Percentiles rank a stretch among this genome's conserved stretches.
phyloP scores from a whole-genome alignment of 2,329 filamentous ascomycete species.

The Ophidiomyces ophidiicola region DNA sequence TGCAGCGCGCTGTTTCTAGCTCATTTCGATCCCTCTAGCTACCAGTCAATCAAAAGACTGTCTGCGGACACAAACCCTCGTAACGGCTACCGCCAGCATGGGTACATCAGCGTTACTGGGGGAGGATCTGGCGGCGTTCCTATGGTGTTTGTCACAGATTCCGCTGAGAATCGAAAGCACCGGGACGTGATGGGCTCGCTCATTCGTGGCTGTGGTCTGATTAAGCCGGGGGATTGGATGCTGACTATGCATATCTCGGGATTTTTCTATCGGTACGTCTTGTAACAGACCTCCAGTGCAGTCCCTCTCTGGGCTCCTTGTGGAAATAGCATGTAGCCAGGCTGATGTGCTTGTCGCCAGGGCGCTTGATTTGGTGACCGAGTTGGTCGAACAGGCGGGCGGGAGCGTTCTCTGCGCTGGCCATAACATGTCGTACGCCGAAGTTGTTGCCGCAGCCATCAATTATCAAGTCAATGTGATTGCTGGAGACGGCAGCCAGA shows the following conservation, averaged over 20 bases:
- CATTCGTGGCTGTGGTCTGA: constrained; percentile 21
- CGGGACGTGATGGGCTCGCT: constrained; percentile 27
- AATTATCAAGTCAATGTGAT: constrained; percentile 31
- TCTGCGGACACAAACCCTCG: constrained; percentile 23
- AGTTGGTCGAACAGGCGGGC: constrained; percentile 34
- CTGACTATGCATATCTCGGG: constrained; percentile 30
- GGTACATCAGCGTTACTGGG: constrained; percentile 34
- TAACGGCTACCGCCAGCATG: constrained; percentile 30
- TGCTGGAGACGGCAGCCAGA: constrained; percentile 30
- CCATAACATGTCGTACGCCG: constrained; percentile 17
- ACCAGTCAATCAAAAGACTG: constrained; percentile 27
- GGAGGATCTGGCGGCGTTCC: constrained; percentile 27
- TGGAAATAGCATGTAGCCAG: background rate
- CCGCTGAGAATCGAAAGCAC: constrained; percentile 33
- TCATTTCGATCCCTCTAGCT: constrained; percentile 20
- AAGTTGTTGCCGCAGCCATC: constrained; percentile 21
- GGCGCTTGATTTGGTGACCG: constrained; percentile 32
- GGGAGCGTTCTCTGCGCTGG: constrained; percentile 32
- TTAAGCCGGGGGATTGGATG: constrained; percentile 31
- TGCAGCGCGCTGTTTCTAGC: background rate
- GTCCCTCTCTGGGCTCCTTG: background rate
- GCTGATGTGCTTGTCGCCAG: constrained; percentile 13
- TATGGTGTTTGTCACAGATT: constrained; percentile 34
- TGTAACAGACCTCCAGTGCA: background rate
- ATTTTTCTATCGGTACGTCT: constrained; percentile 29